phyloP scores from a whole-genome alignment of 23 red algal species.

The Gracilaria domingensis region DNA sequence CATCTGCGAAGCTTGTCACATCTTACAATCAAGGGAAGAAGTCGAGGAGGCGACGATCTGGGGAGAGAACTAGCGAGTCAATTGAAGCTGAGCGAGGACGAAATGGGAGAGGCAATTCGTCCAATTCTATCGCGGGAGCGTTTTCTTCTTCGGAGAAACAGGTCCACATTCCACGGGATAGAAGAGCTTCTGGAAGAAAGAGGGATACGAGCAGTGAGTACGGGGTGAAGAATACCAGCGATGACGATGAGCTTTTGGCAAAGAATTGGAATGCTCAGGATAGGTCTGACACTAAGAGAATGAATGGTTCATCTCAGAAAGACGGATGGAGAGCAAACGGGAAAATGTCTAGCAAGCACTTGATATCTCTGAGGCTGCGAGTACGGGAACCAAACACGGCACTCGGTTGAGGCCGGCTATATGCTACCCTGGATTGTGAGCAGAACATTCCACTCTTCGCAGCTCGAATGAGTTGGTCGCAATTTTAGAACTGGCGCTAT shows the following conservation, averaged over 20 bases:
- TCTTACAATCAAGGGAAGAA: conserved; percentile 8
- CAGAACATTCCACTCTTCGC: too few relatives aligned
- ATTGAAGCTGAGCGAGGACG: not conserved
- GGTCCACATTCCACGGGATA: not conserved
- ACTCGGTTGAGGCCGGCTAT: not conserved
- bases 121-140: not conserved
- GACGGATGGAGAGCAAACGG: conserved; percentile 4
- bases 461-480: not conserved
- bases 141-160: not conserved
- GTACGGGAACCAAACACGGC: not conserved
- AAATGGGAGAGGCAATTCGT: not conserved
- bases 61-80: not conserved
- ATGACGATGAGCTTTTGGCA: conserved; percentile 1
- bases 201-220: not conserved
- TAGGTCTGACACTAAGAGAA: not conserved
- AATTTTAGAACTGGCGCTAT: not conserved
- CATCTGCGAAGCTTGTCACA: not conserved
- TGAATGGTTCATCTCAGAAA: not conserved
- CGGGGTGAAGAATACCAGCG: not conserved
- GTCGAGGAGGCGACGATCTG: not conserved
- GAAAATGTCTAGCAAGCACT: not conserved
- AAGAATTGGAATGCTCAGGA: not conserved
- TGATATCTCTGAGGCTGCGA: conserved; percentile 14
- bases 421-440: too few relatives aligned
- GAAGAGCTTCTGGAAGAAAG: not conserved